These are phyloP conservation scores for Chimonanthus salicifolius DNA, from an alignment of 164 flowering plant species.

Conservation along the genomic window DNA sequence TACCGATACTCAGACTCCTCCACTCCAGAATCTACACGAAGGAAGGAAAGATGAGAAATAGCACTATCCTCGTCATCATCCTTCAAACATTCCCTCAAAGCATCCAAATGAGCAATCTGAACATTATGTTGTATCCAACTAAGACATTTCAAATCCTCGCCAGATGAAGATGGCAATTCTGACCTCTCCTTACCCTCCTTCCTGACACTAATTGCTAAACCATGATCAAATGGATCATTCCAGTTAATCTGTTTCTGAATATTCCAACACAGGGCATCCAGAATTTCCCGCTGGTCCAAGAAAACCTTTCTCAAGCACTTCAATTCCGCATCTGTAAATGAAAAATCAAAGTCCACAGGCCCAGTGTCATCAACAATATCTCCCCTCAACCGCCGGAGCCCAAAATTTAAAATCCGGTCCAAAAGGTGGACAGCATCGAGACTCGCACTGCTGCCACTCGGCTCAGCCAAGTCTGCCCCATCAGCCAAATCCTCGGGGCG, in stretches of 20 bases:
- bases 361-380: constrained; percentile 20
- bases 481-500: constrained; percentile 21
- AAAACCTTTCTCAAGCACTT: constrained; percentile 42
- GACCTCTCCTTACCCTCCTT: constrained; percentile 20
- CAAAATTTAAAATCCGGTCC: constrained; percentile 43
- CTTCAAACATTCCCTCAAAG: constrained; percentile 41
- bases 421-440: constrained; percentile 30
- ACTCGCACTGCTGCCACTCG: constrained; percentile 8
- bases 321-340: constrained; percentile 50
- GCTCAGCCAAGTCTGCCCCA: constrained; percentile 26
- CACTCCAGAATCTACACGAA: constrained; percentile 60
- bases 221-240: constrained; percentile 35
- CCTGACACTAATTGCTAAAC: constrained; percentile 43
- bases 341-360: not conserved
- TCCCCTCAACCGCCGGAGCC: constrained; percentile 44
- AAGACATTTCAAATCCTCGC: constrained; percentile 26
- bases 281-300: constrained; percentile 53
- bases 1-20: constrained; percentile 73
- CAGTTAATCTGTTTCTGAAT: constrained; percentile 51
- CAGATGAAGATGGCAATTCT: constrained; percentile 20
- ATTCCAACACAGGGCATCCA: constrained; percentile 68
- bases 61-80: constrained; percentile 47
- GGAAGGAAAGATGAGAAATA: constrained; percentile 53
- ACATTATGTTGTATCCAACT: constrained; percentile 43
- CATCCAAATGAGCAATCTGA: constrained; percentile 74